Conservation (phyloP, 345 rosid species). For the Citrus unshiu region DNA sequence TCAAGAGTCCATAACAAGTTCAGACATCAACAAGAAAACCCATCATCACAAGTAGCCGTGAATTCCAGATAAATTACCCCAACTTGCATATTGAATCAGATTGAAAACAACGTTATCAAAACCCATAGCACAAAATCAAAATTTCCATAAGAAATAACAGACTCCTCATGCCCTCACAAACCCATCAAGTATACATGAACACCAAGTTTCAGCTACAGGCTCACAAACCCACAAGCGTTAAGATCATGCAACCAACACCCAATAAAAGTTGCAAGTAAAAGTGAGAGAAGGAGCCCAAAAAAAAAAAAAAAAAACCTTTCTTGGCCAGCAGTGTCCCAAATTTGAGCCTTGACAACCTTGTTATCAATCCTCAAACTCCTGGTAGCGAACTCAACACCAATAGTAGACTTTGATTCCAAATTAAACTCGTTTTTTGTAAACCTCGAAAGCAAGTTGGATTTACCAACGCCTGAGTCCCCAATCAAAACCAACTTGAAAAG, state of each 20-base stretch:
- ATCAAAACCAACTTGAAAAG: constrained; percentile 58
- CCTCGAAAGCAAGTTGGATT: constrained; percentile 48
- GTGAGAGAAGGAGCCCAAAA: neutral
- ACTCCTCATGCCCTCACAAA: neutral
- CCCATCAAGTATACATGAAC: neutral
- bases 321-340: constrained; percentile 63
- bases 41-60: neutral
- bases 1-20: neutral
- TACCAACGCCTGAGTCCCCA: constrained; percentile 58
- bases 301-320: constrained; percentile 28
- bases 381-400: constrained; percentile 57
- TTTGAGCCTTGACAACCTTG: constrained; percentile 54
- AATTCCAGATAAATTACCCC: neutral
- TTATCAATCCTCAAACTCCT: constrained; percentile 40
- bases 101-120: neutral
- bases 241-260: neutral
- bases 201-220: neutral
- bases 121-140: no score
- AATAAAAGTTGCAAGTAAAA: neutral
- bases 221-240: neutral
- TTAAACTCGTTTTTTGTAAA: constrained; percentile 52
- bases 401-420: constrained; percentile 58
- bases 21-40: neutral
- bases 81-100: neutral
- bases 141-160: neutral